Evolutionary conservation across 1,284 basidiomycete species (phyloP).

Genomic region (Ustanciosporium gigantosporum): DNA sequence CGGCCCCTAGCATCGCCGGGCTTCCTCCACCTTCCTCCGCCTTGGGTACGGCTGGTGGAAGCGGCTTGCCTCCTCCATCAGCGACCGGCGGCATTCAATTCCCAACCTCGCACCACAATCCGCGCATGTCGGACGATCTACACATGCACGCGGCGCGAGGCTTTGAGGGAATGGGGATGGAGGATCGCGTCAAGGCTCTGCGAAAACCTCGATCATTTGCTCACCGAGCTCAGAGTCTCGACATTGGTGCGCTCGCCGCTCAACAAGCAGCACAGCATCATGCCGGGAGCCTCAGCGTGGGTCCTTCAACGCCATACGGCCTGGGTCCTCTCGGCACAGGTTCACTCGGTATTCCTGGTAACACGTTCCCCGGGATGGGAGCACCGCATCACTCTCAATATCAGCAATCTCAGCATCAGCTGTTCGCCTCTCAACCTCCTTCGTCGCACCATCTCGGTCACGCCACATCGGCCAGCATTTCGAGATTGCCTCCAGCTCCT

Average conservation of each 20-base stretch:
- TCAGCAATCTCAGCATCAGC: conserved; percentile 9
- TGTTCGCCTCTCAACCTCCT: conserved; percentile 6
- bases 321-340: conserved; percentile 40
- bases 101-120: conserved; percentile 33
- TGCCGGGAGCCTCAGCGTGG: conserved; percentile 24
- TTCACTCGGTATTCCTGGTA: not conserved
- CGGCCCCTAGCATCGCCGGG: conserved; percentile 25
- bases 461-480: conserved; percentile 41
- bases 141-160: conserved; percentile 21
- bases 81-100: conserved; percentile 33
- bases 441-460: conserved; percentile 20
- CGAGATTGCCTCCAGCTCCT: conserved; percentile 36
- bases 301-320: conserved; percentile 30
- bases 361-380: conserved; percentile 29
- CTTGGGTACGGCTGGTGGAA: conserved; percentile 10
- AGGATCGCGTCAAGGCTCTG: conserved; percentile 42
- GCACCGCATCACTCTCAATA: conserved; percentile 10
- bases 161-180: conserved; percentile 39
- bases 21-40: conserved; percentile 25
- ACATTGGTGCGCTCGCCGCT: conserved; percentile 47
- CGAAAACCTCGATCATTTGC: conserved; percentile 52
- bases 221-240: conserved; percentile 52
- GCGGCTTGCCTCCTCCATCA: not conserved
- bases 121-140: conserved; percentile 41
- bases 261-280: conserved; percentile 37